A percentile compares a stretch with the other conserved stretches of the same genome.
phyloP scores from a whole-genome alignment of 2,329 filamentous ascomycete genomes.

The Penicillium sp. region DNA sequence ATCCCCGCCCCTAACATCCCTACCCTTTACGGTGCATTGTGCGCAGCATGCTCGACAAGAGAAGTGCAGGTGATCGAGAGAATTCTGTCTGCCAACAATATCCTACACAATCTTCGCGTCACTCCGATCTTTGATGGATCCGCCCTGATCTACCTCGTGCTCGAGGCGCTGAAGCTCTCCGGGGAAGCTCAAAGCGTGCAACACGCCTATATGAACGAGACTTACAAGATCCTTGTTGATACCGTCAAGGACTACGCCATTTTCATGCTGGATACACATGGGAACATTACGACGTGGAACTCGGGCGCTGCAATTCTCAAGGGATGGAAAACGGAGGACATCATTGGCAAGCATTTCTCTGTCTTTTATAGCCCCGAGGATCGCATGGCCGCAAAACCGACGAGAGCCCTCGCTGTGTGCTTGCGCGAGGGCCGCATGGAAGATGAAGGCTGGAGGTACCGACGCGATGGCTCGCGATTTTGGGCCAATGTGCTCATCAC shows the following conservation, averaged over 20 bases:
- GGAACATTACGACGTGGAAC: conserved; percentile 65
- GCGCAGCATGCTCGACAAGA: conserved; percentile 40
- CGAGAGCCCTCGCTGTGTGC: conserved; percentile 57
- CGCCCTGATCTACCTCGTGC: conserved; percentile 46
- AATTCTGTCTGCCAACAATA: conserved; percentile 24
- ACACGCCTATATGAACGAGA: conserved; percentile 56
- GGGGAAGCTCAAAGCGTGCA: conserved; percentile 41
- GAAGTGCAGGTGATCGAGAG: conserved; percentile 41
- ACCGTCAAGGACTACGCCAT: conserved; percentile 68
- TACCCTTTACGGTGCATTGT: conserved; percentile 43
- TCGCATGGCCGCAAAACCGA: conserved; percentile 54
- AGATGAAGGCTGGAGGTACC: conserved; percentile 65
- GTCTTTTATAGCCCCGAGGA: conserved; percentile 62
- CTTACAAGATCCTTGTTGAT: conserved; percentile 66
- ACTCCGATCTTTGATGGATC: conserved; percentile 50
- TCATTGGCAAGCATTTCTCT: conserved; percentile 64
- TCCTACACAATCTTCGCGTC: conserved; percentile 39
- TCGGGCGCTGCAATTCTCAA: conserved; percentile 61
- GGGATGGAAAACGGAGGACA: conserved; percentile 59
- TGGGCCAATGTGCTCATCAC: conserved; percentile 67
- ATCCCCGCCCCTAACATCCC: conserved; percentile 43
- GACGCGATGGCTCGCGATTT: conserved; percentile 62
- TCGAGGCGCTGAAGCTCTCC: conserved; percentile 49
- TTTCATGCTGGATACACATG: conserved; percentile 63
- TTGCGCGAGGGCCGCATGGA: conserved; percentile 61